phyloP scores from a whole-genome alignment of 192 early-diverging fungal species.

The Spinellus fusiger region DNA sequence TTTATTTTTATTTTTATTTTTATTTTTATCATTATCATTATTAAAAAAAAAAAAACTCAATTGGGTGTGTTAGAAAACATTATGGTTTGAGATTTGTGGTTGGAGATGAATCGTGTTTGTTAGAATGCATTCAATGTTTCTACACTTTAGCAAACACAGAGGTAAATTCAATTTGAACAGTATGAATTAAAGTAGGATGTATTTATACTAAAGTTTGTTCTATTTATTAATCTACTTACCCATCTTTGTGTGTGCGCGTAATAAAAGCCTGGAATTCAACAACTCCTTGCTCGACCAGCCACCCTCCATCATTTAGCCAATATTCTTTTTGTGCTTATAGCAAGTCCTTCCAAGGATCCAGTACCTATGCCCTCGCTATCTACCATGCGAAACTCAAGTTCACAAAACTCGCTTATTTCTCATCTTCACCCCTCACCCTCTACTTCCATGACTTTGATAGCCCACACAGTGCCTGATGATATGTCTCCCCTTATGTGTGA shows the following conservation, averaged over 20 bases:
- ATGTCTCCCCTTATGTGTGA: conserved; percentile 34
- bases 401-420: background rate
- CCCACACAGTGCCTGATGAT: conserved; percentile 15
- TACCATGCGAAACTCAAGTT: background rate
- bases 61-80: conserved; percentile 5
- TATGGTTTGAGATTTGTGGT: conserved; percentile 18
- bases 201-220: background rate
- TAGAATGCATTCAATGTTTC: conserved; percentile 47
- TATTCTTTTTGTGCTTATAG: conserved; percentile 3
- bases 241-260: background rate
- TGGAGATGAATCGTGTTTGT: conserved; percentile 37
- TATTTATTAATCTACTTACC: background rate
- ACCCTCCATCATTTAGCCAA: conserved; percentile 12
- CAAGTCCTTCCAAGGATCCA: background rate
- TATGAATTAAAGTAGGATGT: background rate
- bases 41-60: background rate
- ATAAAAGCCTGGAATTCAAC: conserved; percentile 36
- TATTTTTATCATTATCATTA: background rate
- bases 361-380: background rate
- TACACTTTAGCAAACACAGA: conserved; percentile 44
- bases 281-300: conserved; percentile 30
- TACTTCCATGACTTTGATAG: background rate
- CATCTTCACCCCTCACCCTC: conserved; percentile 4
- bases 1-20: conserved; percentile 19
- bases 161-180: conserved; percentile 17